Conservation (phyloP, 257 asterid genomes). For the Solanum piurae region DNA sequence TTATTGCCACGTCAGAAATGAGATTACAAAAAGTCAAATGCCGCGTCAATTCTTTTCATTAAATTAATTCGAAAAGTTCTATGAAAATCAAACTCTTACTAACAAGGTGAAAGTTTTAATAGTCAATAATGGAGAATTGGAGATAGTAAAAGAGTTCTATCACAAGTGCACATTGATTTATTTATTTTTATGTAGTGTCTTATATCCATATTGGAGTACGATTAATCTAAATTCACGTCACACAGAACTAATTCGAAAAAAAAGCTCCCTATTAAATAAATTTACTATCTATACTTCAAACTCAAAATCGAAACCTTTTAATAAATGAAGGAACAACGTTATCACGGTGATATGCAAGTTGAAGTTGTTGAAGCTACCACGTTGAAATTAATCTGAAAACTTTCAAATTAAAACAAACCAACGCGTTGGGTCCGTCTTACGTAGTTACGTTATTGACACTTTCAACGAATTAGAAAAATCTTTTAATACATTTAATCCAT, state of each 20-base stretch:
- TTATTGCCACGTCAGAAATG: background rate
- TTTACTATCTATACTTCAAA: background rate
- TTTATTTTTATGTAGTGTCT: too few relatives aligned
- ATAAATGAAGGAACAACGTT: background rate
- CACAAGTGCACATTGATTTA: background rate
- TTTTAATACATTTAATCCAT: background rate
- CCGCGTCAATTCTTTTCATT: background rate
- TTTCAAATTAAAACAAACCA: background rate
- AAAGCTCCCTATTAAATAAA: background rate
- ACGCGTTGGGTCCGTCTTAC: background rate
- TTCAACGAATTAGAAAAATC: background rate
- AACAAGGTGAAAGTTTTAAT: too few relatives aligned
- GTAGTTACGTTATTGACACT: background rate
- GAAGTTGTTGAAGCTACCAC: background rate
- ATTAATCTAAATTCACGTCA: too few relatives aligned
- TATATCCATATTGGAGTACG: fast-evolving
- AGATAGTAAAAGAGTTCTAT: background rate
- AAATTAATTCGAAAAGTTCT: background rate
- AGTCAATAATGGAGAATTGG: too few relatives aligned
- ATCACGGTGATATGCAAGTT: background rate
- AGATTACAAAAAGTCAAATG: background rate
- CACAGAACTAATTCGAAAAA: too few relatives aligned
- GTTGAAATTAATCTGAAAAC: background rate
- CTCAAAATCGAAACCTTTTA: background rate
- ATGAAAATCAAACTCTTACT: too few relatives aligned